A percentile compares a stretch with the other conserved stretches of the same genome.
Evolutionary conservation across 805 yeast genomes (phyloP).

Genomic region (Ogataea trehaloabstinens): DNA sequence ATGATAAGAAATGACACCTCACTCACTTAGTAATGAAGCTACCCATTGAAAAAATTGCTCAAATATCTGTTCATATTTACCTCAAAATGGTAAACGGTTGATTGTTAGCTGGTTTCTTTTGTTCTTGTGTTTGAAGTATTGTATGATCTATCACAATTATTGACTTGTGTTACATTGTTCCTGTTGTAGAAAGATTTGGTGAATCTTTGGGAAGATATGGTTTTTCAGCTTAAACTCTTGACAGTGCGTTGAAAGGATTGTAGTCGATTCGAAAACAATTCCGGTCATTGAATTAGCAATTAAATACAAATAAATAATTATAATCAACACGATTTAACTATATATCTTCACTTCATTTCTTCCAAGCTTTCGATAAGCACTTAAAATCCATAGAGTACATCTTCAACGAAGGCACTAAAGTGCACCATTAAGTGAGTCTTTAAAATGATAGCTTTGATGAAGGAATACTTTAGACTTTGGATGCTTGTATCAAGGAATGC

Average conservation of each 20-base stretch:
- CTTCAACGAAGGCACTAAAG: not conserved
- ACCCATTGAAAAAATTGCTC: not conserved
- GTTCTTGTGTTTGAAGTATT: slow-evolving; percentile 1
- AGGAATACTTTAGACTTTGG: too few relatives aligned
- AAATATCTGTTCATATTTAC: not conserved
- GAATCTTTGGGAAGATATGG: not conserved
- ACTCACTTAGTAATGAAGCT: slow-evolving; percentile 2
- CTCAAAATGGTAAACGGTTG: slow-evolving; percentile 1
- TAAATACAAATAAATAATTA: not conserved
- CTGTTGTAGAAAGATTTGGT: slow-evolving; percentile 2
- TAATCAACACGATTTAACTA: not conserved
- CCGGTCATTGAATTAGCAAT: not conserved
- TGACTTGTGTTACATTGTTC: not conserved
- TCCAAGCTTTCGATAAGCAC: not conserved
- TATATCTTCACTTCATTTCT: not conserved
- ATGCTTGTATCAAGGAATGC: too few relatives aligned
- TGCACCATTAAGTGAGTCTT: not conserved
- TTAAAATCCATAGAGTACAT: too few relatives aligned
- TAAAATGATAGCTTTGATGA: too few relatives aligned
- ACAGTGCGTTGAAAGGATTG: not conserved
- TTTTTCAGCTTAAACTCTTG: not conserved
- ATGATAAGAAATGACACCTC: slow-evolving; percentile 2
- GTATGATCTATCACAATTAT: slow-evolving; percentile 2
- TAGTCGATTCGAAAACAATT: slow-evolving; percentile 1
- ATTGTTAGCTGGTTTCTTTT: not conserved